phyloP scores from a whole-genome alignment of 345 rosid species.

The Eucalyptus grandis region DNA sequence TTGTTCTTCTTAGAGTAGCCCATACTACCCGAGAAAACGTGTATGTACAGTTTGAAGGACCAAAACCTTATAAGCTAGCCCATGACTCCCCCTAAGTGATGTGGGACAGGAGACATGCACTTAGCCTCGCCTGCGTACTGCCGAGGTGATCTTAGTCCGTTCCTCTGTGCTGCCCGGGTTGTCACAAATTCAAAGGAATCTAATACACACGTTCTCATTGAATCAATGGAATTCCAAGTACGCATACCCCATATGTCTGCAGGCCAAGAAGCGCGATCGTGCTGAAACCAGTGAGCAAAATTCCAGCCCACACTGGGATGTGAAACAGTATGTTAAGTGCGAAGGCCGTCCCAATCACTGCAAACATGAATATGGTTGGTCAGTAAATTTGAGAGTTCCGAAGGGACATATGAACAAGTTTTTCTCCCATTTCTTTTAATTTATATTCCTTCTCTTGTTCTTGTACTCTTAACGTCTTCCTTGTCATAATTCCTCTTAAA shows the following conservation, averaged over 20 bases:
- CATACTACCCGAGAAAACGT: too few relatives aligned
- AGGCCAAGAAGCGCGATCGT: conserved; percentile 48
- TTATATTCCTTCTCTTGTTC: not conserved
- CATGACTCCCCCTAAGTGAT: too few relatives aligned
- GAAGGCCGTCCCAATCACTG: conserved; percentile 63
- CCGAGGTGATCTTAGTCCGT: too few relatives aligned
- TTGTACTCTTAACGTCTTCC: not conserved
- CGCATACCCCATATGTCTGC: conserved; percentile 45
- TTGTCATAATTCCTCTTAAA: not conserved
- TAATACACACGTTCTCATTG: not conserved
- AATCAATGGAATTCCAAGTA: not conserved
- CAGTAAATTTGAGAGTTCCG: not conserved
- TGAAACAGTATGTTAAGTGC: conserved; percentile 36
- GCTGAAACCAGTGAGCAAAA: conserved; percentile 38
- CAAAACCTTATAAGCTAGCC: too few relatives aligned
- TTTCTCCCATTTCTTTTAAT: not conserved
- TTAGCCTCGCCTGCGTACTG: too few relatives aligned
- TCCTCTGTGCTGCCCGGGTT: too few relatives aligned
- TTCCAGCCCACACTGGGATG: conserved; percentile 46
- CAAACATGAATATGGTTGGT: not conserved
- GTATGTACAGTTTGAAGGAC: too few relatives aligned
- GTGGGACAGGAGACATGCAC: too few relatives aligned
- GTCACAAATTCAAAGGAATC: not conserved
- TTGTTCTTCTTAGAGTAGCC: too few relatives aligned
- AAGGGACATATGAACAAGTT: not conserved